Evolutionary conservation across 73 alveolate species (phyloP).

Genomic region (Paramecium biaurelia): DNA sequence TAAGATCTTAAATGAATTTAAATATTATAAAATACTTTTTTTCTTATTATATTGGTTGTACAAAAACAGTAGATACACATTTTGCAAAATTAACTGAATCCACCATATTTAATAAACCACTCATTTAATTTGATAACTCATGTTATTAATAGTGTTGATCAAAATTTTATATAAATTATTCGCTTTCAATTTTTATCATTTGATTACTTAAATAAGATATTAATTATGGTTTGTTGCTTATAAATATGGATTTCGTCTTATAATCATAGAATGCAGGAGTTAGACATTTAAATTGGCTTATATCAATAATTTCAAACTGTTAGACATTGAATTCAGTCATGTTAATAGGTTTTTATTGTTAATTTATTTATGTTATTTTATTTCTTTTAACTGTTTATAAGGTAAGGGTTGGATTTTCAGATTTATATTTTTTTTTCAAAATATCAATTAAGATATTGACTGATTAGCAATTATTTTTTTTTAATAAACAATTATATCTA

Average conservation of each 20-base stretch:
- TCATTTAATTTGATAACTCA: not conserved
- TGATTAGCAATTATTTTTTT: not conserved
- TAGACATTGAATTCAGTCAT: not conserved
- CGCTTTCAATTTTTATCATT: not conserved
- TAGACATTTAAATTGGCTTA: not conserved
- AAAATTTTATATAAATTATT: not conserved
- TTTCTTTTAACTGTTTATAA: not conserved
- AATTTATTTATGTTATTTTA: not conserved
- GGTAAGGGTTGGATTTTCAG: not conserved
- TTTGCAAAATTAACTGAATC: not conserved
- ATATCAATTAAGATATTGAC: not conserved
- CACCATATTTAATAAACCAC: not conserved
- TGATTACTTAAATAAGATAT: not conserved
- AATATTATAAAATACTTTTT: not conserved
- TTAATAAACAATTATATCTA: constrained; percentile 65
- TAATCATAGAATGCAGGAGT: not conserved
- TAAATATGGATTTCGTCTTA: not conserved
- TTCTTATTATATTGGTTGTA: not conserved
- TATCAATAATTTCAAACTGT: not conserved
- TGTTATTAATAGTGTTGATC: not conserved
- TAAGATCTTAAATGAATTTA: not conserved
- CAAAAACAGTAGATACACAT: not conserved
- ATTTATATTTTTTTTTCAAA: not conserved
- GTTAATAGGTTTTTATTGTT: not conserved
- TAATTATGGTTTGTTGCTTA: not conserved